phyloP scores from a whole-genome alignment of 1,284 basidiomycete genomes.

The Ganoderma multipileum region DNA sequence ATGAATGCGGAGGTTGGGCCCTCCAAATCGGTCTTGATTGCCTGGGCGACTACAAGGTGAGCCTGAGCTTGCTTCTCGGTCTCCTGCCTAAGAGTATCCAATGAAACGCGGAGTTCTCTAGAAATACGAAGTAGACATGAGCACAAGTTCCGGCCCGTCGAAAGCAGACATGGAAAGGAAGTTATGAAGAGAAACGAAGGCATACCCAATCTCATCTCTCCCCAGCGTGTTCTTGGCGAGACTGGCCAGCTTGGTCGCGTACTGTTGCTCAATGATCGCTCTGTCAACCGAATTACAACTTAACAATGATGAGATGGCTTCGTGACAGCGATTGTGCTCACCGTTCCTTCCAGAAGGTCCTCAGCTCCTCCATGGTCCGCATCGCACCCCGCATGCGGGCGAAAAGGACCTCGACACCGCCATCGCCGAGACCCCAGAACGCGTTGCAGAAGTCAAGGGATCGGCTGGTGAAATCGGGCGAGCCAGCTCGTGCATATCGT shows the following conservation, averaged over 20 bases:
- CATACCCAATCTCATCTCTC: conserved; percentile 89
- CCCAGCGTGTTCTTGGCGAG: conserved; percentile 83
- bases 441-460: conserved; percentile 94
- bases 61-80: conserved; percentile 83
- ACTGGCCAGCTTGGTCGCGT: conserved; percentile 87
- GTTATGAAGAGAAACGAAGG: not conserved
- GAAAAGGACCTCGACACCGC: conserved; percentile 90
- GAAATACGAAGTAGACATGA: conserved; percentile 2
- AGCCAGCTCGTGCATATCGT: conserved; percentile 63
- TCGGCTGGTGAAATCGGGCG: conserved; percentile 54
- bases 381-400: conserved; percentile 85
- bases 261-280: conserved; percentile 92
- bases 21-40: conserved; percentile 85
- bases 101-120: conserved; percentile 80
- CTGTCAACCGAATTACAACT: conserved; percentile 45
- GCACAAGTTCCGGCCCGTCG: not conserved
- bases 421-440: conserved; percentile 91
- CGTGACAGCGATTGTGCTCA: conserved; percentile 43
- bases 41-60: conserved; percentile 74
- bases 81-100: conserved; percentile 83
- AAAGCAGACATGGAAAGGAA: not conserved
- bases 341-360: conserved; percentile 90
- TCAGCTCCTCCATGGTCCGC: conserved; percentile 91
- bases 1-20: conserved; percentile 69
- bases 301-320: not conserved